Conservation (phyloP, 148 eudicot species). For the Fagopyrum tataricum region DNA sequence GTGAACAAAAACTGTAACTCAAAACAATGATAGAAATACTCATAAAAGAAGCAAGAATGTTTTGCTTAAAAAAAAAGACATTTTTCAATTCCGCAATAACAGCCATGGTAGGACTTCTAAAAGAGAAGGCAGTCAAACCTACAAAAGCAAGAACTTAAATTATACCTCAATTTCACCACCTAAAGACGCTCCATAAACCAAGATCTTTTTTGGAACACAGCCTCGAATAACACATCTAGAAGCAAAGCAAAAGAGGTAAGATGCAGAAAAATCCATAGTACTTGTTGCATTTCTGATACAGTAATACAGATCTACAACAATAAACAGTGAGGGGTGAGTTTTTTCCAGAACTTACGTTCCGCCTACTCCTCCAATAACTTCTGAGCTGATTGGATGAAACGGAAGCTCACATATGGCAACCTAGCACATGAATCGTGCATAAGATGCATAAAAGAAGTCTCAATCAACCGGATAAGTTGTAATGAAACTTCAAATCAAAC, state of each 20-base stretch:
- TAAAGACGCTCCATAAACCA: conserved; percentile 88
- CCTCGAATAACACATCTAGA: conserved; percentile 96
- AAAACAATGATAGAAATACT: not conserved
- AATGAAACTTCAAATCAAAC: not conserved
- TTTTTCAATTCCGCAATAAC: not conserved
- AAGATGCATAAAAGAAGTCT: conserved; percentile 10
- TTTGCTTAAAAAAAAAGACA: not conserved
- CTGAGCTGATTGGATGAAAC: conserved; percentile 90
- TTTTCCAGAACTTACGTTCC: conserved; percentile 68
- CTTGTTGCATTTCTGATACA: not conserved
- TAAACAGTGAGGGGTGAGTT: not conserved
- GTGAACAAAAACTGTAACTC: not conserved
- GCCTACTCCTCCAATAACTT: conserved; percentile 87
- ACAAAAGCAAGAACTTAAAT: not conserved
- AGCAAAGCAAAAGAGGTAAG: conserved; percentile 5
- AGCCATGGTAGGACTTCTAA: not conserved
- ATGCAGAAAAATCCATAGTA: not conserved
- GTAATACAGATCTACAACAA: not conserved
- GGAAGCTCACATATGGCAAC: conserved; percentile 98
- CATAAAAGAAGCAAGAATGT: not conserved
- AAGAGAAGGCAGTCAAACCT: not conserved
- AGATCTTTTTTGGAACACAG: conserved; percentile 99
- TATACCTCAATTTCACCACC: conserved; percentile 89
- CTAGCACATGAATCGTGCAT: conserved; percentile 21
- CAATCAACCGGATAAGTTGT: not conserved